Percentiles rank a stretch among this genome's conserved stretches.
phyloP scores from a whole-genome alignment of 148 eudicot genomes.

The Nepenthes mirabilis region DNA sequence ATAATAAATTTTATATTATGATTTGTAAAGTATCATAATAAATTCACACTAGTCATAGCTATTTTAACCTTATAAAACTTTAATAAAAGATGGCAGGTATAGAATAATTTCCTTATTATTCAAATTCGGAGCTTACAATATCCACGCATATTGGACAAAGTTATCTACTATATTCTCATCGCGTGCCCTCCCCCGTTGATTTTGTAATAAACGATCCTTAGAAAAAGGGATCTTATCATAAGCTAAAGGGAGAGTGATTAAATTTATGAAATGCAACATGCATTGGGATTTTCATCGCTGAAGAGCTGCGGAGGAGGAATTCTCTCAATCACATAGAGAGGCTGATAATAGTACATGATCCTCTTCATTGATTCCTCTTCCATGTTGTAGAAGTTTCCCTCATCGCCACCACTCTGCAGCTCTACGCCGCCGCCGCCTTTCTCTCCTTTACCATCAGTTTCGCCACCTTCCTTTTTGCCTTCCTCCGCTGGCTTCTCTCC shows the following conservation, averaged over 20 bases:
- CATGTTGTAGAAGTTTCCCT: neutral
- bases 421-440: neutral
- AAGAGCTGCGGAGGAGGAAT: slow-evolving; percentile 90
- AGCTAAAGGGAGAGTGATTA: neutral
- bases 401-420: slow-evolving; percentile 7
- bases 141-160: neutral
- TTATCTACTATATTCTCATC: no score
- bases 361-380: slow-evolving; percentile 47
- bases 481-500: slow-evolving; percentile 24
- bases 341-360: slow-evolving; percentile 59
- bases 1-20: no score
- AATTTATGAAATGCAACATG: slow-evolving; percentile 54
- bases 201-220: slow-evolving; percentile 11
- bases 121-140: neutral
- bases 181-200: neutral
- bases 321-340: slow-evolving; percentile 61
- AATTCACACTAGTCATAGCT: no score
- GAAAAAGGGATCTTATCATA: neutral
- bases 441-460: slow-evolving; percentile 3
- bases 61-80: no score
- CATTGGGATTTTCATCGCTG: slow-evolving; percentile 95
- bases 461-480: slow-evolving; percentile 19
- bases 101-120: no score
- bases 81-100: no score
- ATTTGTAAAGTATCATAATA: no score